Percentiles rank a stretch among this genome's conserved stretches.
Evolutionary conservation across 306 rosid species (phyloP).

Genomic region (Castanea crenata): DNA sequence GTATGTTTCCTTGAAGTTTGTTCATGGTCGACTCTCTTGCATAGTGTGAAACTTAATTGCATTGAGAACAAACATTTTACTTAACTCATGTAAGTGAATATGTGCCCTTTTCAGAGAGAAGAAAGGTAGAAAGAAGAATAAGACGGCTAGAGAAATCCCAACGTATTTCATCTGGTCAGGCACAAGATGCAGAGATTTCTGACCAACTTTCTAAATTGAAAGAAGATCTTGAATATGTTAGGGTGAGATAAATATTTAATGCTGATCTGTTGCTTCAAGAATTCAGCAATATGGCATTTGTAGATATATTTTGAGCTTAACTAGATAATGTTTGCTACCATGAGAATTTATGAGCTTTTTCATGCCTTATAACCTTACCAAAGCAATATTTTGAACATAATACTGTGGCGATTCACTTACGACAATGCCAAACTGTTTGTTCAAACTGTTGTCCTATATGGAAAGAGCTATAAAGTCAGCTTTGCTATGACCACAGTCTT

Average conservation of each 20-base stretch:
- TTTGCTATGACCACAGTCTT: background rate
- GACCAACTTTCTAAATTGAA: constrained; percentile 77
- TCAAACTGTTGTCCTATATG: background rate
- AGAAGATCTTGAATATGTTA: constrained; percentile 91
- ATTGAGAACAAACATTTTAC: background rate
- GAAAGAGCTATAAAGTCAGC: background rate
- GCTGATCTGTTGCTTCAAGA: background rate
- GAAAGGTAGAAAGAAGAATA: constrained; percentile 86
- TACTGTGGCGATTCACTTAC: background rate
- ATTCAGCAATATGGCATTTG: background rate
- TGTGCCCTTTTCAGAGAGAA: constrained; percentile 57
- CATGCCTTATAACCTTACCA: background rate
- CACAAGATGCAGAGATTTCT: constrained; percentile 50
- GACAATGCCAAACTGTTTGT: background rate
- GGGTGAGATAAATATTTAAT: constrained; percentile 41
- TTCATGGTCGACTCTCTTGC: background rate
- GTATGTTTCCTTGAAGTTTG: constrained; percentile 27
- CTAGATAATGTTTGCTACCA: background rate
- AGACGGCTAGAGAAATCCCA: constrained; percentile 87
- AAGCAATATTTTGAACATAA: background rate
- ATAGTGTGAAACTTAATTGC: background rate
- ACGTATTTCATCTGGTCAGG: constrained; percentile 64
- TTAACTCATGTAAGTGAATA: constrained; percentile 4
- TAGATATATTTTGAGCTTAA: background rate
- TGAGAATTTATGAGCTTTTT: background rate